These are phyloP conservation scores for Euphrasia arctica DNA, from an alignment of 305 asterid genomes.

Conservation along the genomic window DNA sequence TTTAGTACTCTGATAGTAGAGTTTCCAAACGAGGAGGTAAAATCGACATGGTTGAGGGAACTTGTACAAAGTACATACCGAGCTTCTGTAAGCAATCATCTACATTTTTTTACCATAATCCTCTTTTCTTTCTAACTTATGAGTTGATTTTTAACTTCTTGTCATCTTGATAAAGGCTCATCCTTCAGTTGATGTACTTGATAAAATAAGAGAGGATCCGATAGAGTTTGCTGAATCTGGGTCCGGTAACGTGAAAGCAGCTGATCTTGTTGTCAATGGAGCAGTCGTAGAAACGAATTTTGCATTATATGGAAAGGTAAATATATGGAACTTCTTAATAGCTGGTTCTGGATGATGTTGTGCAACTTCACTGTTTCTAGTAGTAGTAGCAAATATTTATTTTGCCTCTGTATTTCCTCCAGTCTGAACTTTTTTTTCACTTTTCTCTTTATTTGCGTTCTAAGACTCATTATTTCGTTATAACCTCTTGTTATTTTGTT, in stretches of 20 bases:
- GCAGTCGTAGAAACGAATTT: slow-evolving; percentile 71
- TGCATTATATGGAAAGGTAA: slow-evolving; percentile 87
- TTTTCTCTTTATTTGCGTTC: slow-evolving; percentile 2
- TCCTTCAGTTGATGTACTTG: slow-evolving; percentile 76
- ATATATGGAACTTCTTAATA: slow-evolving; percentile 15
- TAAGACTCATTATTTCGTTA: slow-evolving; percentile 11
- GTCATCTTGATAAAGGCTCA: slow-evolving; percentile 63
- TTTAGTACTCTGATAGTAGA: slow-evolving; percentile 78
- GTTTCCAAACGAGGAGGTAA: slow-evolving; percentile 74
- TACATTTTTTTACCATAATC: slow-evolving; percentile 19
- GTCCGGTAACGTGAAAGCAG: slow-evolving; percentile 43
- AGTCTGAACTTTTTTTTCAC: slow-evolving; percentile 14
- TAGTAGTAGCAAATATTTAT: slow-evolving; percentile 15
- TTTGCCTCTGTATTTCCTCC: slow-evolving; percentile 16
- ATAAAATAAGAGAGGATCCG: slow-evolving; percentile 53
- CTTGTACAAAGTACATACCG: slow-evolving; percentile 88
- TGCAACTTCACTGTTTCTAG: slow-evolving; percentile 13
- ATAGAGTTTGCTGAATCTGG: slow-evolving; percentile 46
- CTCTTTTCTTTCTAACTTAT: slow-evolving; percentile 26
- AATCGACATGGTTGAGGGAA: slow-evolving; percentile 76
- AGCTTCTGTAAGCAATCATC: slow-evolving; percentile 84
- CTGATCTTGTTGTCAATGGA: slow-evolving; percentile 92
- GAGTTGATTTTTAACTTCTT: slow-evolving; percentile 18
- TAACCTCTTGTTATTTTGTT: slow-evolving; percentile 15
- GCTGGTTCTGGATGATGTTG: slow-evolving; percentile 23